phyloP scores from a whole-genome alignment of 495 filamentous ascomycete genomes.

The Lentithecium fluviatile region DNA sequence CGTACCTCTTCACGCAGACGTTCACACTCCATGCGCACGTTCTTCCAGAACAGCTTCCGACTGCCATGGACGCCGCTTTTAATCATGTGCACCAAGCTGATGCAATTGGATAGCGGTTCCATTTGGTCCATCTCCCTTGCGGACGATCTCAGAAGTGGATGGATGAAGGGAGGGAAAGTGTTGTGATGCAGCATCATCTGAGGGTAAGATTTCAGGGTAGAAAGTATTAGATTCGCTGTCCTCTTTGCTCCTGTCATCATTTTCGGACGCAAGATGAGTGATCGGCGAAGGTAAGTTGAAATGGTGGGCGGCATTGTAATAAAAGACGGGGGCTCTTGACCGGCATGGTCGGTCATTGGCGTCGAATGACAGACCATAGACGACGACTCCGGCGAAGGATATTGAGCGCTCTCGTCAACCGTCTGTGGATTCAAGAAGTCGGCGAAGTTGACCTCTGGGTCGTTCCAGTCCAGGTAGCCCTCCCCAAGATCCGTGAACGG shows the following conservation, averaged over 20 bases:
- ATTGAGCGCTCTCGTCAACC: slow-evolving; percentile 29
- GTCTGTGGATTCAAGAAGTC: slow-evolving; percentile 32
- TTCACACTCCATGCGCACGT: slow-evolving; percentile 50
- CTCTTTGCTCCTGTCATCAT: slow-evolving; percentile 38
- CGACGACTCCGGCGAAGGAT: slow-evolving; percentile 26
- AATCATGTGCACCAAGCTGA: slow-evolving; percentile 50
- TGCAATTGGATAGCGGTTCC: slow-evolving; percentile 50
- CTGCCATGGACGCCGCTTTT: slow-evolving; percentile 37
- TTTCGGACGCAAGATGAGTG: slow-evolving; percentile 41
- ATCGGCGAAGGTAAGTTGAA: slow-evolving; percentile 38
- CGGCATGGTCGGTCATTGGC: slow-evolving; percentile 13
- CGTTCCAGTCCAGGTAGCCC: slow-evolving; percentile 34
- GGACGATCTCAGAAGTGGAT: slow-evolving; percentile 32
- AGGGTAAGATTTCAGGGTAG: slow-evolving; percentile 49
- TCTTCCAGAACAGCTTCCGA: slow-evolving; percentile 50
- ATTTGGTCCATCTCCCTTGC: slow-evolving; percentile 37
- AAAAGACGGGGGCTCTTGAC: slow-evolving; percentile 29
- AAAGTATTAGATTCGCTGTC: slow-evolving; percentile 44
- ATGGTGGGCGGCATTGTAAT: slow-evolving; percentile 37
- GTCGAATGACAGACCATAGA: slow-evolving; percentile 24
- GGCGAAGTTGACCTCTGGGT: slow-evolving; percentile 32
- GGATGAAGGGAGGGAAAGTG: slow-evolving; percentile 43
- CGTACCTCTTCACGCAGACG: slow-evolving; percentile 45
- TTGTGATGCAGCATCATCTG: slow-evolving; percentile 45
- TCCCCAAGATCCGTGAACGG: slow-evolving; percentile 30